These are phyloP conservation scores for Sugiyamaella floridensis DNA, from an alignment of 805 yeast species.

Conservation along the genomic window DNA sequence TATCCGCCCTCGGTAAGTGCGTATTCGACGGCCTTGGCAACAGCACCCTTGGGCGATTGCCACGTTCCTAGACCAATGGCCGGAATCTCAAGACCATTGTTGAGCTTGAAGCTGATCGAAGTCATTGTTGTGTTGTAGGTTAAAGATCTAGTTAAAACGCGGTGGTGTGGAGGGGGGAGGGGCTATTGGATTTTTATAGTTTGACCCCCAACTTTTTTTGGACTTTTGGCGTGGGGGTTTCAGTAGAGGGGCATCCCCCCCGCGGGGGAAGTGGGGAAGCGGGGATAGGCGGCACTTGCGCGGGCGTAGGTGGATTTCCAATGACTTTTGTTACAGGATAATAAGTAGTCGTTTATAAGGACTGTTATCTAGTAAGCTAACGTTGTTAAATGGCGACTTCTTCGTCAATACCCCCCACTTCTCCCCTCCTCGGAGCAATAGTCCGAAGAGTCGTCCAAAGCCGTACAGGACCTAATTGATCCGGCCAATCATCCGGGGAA, in stretches of 20 bases:
- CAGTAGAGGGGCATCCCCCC: neutral
- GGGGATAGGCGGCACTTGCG: too few species aligned
- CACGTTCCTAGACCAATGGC: conserved; percentile 71
- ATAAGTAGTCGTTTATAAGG: too few species aligned
- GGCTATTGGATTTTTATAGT: neutral
- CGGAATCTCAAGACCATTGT: conserved; percentile 61
- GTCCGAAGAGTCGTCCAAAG: too few species aligned
- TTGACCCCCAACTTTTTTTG: neutral
- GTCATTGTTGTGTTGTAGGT: conserved; percentile 12
- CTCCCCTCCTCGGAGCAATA: too few species aligned
- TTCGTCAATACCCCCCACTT: too few species aligned
- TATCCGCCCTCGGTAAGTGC: conserved; percentile 57
- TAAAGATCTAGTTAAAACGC: neutral
- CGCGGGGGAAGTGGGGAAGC: neutral
- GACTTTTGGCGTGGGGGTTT: neutral
- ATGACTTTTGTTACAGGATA: too few species aligned
- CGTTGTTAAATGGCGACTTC: too few species aligned
- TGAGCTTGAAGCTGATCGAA: conserved; percentile 26
- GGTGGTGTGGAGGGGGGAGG: too few species aligned
- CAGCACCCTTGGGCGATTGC: conserved; percentile 51
- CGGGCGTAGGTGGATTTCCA: too few species aligned
- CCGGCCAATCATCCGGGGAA: too few species aligned
- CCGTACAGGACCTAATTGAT: too few species aligned
- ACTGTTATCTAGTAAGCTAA: too few species aligned
- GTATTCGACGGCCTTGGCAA: conserved; percentile 45